Base-by-base conservation (phyloP, 2,329 filamentous ascomycete genomes). In the Sporothrix sp. region DNA sequence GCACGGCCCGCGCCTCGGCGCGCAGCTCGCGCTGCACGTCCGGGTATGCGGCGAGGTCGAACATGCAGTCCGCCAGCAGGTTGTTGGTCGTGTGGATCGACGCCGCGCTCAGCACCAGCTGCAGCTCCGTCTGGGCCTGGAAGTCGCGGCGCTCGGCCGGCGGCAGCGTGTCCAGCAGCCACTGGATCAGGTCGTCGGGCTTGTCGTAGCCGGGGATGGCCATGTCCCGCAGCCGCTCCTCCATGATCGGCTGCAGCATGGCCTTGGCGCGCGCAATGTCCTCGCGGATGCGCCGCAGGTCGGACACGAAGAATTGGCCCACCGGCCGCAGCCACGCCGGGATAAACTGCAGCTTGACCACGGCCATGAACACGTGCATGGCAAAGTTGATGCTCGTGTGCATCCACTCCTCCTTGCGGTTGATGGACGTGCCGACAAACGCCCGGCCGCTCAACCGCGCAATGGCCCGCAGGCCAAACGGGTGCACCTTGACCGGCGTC, bases 401-500 rank as follows among this genome's bases (percentile, higher is more conserved):
- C 65, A 79, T 70, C 76, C 76, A 80, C 52, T 70, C 66, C 56
- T 76, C 70, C 36, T 72, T 64, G 16, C 75, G 73, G 57, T 71
- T 75, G 50, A 79, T 64, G 13, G 66, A 62, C 2, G 69, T 58
- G 1, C 76, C 76, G 7, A 79, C 70, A 54, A 79, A 79, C 4
- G 73, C 68, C 18, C 71, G 66, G 1, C 76, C 74, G 23, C 74
- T 77, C 20, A 81, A 58, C 2, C 75, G 71, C 7, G 76, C 71
- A 10, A 81, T 65, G 4, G 72, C 67, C 20, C 73, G 66, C 2
- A 79, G 65, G 38, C 75, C 65, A 51, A 78, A 72, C 0, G 71
- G 69, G 33, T 76, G 73, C 57, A 78, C 69, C 56, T 70, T 71
- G 46, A 78, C 69, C 0, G 73, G 60, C 1, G 71, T 77, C 77